These are phyloP conservation scores for Mortierella sp. DNA, from an alignment of 371 early-diverging fungal species.

Conservation along the genomic window DNA sequence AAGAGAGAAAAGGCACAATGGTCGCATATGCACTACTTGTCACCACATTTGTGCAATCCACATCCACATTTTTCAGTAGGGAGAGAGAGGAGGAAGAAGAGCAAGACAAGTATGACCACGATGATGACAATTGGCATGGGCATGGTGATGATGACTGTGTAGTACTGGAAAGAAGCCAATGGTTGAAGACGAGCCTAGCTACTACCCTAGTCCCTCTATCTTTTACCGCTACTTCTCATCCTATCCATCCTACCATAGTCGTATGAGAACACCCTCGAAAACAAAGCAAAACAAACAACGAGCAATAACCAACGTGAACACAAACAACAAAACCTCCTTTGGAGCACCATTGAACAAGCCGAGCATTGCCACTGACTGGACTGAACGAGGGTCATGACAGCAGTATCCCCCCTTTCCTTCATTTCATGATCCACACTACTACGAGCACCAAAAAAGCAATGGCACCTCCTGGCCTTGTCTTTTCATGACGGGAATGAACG, in stretches of 20 bases:
- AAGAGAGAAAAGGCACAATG: neutral
- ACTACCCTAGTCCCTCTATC: neutral
- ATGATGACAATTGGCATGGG: neutral
- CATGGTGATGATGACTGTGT: neutral
- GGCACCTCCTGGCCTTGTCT: neutral
- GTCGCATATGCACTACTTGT: neutral
- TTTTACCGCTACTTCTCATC: neutral
- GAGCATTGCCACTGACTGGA: neutral
- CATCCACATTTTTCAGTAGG: neutral
- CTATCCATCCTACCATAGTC: no score
- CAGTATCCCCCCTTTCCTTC: neutral
- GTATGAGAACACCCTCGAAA: neutral
- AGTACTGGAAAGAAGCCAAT: neutral
- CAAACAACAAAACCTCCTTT: neutral
- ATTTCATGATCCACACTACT: constrained; percentile 3
- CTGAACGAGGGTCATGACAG: neutral
- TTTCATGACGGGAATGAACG: neutral
- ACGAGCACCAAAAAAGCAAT: neutral
- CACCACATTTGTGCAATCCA: neutral
- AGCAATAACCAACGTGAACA: neutral
- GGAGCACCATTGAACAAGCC: neutral
- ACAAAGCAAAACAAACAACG: neutral
- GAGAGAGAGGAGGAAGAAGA: neutral
- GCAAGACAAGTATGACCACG: neutral
- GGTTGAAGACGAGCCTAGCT: neutral